Evolutionary conservation across 2,329 filamentous ascomycete species (phyloP), one percentile per base, ranked within the genome.

Genomic region (Cordyceps sp.): DNA sequence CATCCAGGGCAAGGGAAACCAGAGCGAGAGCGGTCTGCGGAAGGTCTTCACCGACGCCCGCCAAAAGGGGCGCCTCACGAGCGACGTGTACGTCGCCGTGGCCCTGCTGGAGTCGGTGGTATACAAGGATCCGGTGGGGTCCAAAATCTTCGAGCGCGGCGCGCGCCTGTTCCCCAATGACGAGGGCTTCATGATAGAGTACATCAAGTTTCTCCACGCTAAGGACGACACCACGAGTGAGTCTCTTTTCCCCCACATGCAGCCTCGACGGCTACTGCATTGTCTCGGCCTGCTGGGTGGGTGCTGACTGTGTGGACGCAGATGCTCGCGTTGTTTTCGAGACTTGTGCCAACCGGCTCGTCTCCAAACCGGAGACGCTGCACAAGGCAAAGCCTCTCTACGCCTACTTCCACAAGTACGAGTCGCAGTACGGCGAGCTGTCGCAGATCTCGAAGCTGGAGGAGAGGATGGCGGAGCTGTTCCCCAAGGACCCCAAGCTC

Each of bases 281-380:
- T n/a, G n/a, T n/a, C n/a, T 24, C 26, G 3, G n/a, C n/a, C 8
- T 14, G 13, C 8, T 14, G 25, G 5, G 10, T 5, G 7, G 6
- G 18, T 29, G 28, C 45, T 52, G 29, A 48, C 36, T 12, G n/a
- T n/a, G n/a, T n/a, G 12, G 15, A 22, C 22, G 22, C 43, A 86
- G 85, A 98, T 65, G 90, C 90, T 22, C 74, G 90, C 41, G 86
- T 90, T 9, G 85, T 94, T 3, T 98, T 98, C 46, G 90, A 96
- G 52, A 94, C 86, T 13, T 85, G 86, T 13, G 82, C 94, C 37
- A 82, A 79, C 47, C 78, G 78, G 38, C 68, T 96, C 27, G 71
- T 79, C 7, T 68, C 78, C 17, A 90, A 86, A 42, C 73, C 81
- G 0, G 81, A 85, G 42, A 72, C 73, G 10, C 58, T 78, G 1